Percentiles rank a stretch among this genome's conserved stretches.
phyloP scores from a whole-genome alignment of 176 grass and related monocot genomes.

The Lolium perenne region DNA sequence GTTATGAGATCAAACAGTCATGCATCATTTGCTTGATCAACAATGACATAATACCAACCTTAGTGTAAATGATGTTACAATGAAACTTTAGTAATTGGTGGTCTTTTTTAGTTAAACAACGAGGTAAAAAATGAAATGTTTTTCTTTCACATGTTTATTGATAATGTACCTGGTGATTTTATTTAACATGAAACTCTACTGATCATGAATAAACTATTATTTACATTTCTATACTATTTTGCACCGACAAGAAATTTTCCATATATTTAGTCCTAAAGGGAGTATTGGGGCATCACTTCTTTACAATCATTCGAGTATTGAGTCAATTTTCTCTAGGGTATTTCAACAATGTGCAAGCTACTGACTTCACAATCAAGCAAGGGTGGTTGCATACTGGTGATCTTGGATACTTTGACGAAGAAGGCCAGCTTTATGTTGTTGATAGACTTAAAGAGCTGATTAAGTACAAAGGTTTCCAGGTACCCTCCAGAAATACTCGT shows the following conservation, averaged over 20 bases:
- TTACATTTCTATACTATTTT: not conserved
- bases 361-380: no score
- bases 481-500: constrained; percentile 39
- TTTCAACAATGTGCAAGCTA: no score
- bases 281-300: not conserved
- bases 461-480: no score
- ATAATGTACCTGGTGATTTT: not conserved
- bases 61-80: not conserved
- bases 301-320: no score
- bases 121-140: not conserved
- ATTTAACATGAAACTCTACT: not conserved
- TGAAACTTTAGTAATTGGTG: not conserved
- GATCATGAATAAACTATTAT: not conserved
- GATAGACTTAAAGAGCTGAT: no score
- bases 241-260: not conserved
- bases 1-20: not conserved
- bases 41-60: not conserved
- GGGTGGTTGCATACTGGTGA: no score
- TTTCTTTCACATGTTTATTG: not conserved
- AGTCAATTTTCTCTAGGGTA: no score
- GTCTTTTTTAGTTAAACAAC: not conserved
- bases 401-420: no score
- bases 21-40: not conserved
- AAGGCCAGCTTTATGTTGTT: no score
- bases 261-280: not conserved